Base-by-base conservation (phyloP, 106 monocot genomes). In the Dactylorhiza incarnata region DNA sequence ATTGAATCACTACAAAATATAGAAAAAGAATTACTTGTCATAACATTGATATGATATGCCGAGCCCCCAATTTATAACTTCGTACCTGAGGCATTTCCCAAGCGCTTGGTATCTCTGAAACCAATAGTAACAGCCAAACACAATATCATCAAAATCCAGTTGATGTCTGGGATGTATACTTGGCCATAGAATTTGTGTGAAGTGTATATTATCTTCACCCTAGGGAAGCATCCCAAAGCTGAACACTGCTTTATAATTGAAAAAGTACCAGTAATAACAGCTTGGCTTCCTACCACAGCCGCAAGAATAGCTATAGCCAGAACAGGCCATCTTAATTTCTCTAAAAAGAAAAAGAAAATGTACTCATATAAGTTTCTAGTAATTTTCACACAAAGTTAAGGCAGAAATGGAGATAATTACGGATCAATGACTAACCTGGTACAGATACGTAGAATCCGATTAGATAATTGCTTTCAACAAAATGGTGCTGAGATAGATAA, bases 371-470 rank as follows among this genome's bases (percentile, higher is more conserved):
- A 29, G 53, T 43, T 43, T 14, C 20, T 20, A 7, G 9, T 62
- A 62, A 20, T 59, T 59, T 4, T 20, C 22, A 22, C 22, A 15
- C 20, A 13, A 16, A 24, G 63, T 63, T 26, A 56, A 56, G 20
- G 19, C 56, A 56, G 6, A 5, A 6, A 63, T 65, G 11, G 26
- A 43, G 17, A 23, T 22, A 59, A 75, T 50, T 25, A 53, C 16
- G 6, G 26, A 48, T 11, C 49, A 19, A 43, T 52, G 73, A 71
- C 37, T 84, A 37, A 91, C 94, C 94, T 81, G 94, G 94, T n/a
- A 95, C 94, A 56, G 99, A 99, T 19, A 94, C 86, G 74, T 99
- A 99, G 81, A 99, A 99, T 78, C 99, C 94, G 74, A 99, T 99
- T 20, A 51, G 75, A 58, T 99, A 91, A 45, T 85, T 51, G 62